Percentiles rank a stretch among this genome's conserved stretches.
Evolutionary conservation across 345 rosid genomes (phyloP).

Genomic region (Salix suchowensis): DNA sequence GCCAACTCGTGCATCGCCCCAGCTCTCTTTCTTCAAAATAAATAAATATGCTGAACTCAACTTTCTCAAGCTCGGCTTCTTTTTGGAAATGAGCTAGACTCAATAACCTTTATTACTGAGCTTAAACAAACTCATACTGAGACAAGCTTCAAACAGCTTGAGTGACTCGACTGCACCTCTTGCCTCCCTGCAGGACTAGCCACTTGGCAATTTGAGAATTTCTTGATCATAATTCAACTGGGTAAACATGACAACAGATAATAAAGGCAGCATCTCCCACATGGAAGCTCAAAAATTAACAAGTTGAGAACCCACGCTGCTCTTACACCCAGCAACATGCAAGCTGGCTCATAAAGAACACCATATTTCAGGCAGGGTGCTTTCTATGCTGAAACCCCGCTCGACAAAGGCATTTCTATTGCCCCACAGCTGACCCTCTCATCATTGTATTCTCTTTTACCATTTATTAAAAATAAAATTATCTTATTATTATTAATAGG

Average conservation of each 20-base stretch:
- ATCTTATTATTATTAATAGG: too few relatives aligned
- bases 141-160: neutral
- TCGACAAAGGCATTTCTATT: conserved; percentile 14
- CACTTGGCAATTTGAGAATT: neutral
- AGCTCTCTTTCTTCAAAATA: too few relatives aligned
- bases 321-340: neutral
- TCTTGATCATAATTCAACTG: neutral
- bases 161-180: neutral
- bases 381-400: neutral
- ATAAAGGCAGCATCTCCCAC: neutral
- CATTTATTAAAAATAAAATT: too few relatives aligned
- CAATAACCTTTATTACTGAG: neutral
- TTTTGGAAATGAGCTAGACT: neutral
- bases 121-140: neutral
- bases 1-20: neutral
- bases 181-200: neutral
- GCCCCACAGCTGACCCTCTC: conserved; percentile 18
- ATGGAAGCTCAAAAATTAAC: neutral
- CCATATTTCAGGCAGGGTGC: neutral
- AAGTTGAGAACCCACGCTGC: neutral
- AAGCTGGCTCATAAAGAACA: neutral
- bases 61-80: neutral
- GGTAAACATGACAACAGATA: neutral
- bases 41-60: too few relatives aligned
- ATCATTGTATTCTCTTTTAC: neutral